These are phyloP conservation scores for Sedum album DNA, from an alignment of 164 flowering plant species.

Conservation along the genomic window DNA sequence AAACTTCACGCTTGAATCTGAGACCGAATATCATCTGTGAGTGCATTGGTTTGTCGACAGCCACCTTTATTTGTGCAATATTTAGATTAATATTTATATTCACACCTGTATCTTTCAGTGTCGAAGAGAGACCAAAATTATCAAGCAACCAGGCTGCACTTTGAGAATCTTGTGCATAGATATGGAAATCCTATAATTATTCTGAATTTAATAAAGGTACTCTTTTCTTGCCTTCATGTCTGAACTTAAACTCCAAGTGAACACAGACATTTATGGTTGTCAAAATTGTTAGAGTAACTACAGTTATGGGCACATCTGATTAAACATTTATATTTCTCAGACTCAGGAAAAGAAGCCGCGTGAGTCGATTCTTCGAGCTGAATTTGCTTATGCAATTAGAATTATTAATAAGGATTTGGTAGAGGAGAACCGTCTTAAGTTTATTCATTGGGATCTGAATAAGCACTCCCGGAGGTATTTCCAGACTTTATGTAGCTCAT, in stretches of 20 bases:
- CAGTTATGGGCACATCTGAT: background rate
- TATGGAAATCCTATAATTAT: conserved; percentile 50
- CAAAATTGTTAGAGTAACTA: background rate
- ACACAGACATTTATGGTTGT: background rate
- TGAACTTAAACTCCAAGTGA: background rate
- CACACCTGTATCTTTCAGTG: conserved; percentile 21
- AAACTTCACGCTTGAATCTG: conserved; percentile 76
- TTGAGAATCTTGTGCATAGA: conserved; percentile 41
- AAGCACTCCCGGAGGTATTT: conserved; percentile 68
- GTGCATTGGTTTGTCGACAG: conserved; percentile 21
- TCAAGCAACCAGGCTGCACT: conserved; percentile 48
- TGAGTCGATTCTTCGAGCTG: conserved; percentile 87
- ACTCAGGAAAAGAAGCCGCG: conserved; percentile 88
- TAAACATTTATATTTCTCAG: conserved; percentile 20
- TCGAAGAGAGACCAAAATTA: conserved; percentile 38
- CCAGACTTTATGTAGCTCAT: background rate
- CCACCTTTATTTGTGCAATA: background rate
- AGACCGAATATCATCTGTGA: conserved; percentile 84
- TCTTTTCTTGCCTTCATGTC: background rate
- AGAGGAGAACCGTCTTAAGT: conserved; percentile 67
- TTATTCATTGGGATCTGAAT: conserved; percentile 93
- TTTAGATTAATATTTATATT: background rate
- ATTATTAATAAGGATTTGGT: conserved; percentile 66
- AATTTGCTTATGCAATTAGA: conserved; percentile 88
- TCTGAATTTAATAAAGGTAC: conserved; percentile 47